Evolutionary conservation across 2,329 filamentous ascomycete species (phyloP).

Genomic region (Cladophialophora carrionii): DNA sequence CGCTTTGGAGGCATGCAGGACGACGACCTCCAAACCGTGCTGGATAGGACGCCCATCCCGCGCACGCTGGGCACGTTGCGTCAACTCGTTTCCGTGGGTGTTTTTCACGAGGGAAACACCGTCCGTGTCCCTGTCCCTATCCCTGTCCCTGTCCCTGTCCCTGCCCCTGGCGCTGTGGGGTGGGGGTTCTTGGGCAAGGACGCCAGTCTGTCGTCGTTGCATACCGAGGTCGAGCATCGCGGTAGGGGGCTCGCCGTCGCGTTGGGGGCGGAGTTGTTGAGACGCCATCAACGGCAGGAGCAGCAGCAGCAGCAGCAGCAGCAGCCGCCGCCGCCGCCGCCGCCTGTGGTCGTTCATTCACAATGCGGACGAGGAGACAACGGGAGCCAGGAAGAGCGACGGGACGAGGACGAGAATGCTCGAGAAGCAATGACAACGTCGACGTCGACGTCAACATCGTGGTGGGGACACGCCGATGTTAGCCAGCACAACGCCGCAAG

Average conservation of each 20-base stretch:
- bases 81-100: constrained; percentile 42
- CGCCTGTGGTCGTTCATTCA: constrained; percentile 33
- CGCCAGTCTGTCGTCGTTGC: constrained; percentile 45
- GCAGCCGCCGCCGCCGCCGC: too few species aligned
- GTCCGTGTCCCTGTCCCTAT: too few species aligned
- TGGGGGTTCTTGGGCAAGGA: constrained; percentile 49
- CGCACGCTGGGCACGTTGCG: constrained; percentile 43
- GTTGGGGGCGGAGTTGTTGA: constrained; percentile 44
- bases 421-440: neutral
- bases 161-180: too few species aligned
- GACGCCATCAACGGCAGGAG: constrained; percentile 30
- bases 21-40: constrained; percentile 45
- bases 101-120: constrained; percentile 40
- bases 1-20: constrained; percentile 22
- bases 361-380: neutral
- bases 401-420: constrained; percentile 3
- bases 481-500: constrained; percentile 44
- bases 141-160: too few species aligned
- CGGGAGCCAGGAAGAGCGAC: constrained; percentile 13
- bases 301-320: constrained; percentile 33
- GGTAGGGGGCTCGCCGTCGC: constrained; percentile 44
- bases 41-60: constrained; percentile 47
- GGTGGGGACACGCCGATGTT: constrained; percentile 48
- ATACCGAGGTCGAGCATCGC: constrained; percentile 50
- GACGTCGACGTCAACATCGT: neutral